phyloP scores from a whole-genome alignment of 495 filamentous ascomycete species.

The Cercophora sp. region DNA sequence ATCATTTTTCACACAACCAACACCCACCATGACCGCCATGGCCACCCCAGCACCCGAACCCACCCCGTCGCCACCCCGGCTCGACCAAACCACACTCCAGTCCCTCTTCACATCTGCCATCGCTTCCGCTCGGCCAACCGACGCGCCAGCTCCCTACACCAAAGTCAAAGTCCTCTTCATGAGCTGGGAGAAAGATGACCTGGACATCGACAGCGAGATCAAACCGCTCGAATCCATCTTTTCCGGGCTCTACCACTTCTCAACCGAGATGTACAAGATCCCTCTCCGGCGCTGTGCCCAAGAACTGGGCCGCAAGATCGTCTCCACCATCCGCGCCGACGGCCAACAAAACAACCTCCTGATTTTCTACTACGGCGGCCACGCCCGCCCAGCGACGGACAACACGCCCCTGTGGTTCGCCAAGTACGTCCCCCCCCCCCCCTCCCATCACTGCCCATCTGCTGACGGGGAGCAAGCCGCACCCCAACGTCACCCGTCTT shows the following conservation, averaged over 20 bases:
- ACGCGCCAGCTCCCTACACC: not conserved
- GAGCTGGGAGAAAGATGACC: constrained; percentile 31
- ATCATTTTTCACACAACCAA: not conserved
- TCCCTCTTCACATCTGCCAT: constrained; percentile 12
- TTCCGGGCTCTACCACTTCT: constrained; percentile 17
- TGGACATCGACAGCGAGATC: constrained; percentile 19
- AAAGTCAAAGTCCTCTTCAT: constrained; percentile 28
- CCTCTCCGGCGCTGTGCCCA: constrained; percentile 7
- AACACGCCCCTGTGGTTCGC: constrained; percentile 21
- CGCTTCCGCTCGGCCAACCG: constrained; percentile 13
- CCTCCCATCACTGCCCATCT: not conserved
- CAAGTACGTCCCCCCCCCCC: not conserved
- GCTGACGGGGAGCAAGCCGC: constrained; percentile 10
- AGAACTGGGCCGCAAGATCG: constrained; percentile 15
- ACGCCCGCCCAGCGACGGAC: constrained; percentile 13
- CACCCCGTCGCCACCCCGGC: constrained; percentile 7
- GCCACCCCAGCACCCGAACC: not conserved
- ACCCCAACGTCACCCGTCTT: constrained; percentile 10
- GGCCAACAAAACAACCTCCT: constrained; percentile 18
- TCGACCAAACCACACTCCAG: constrained; percentile 10
- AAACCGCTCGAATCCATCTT: constrained; percentile 15
- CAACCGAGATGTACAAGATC: constrained; percentile 21
- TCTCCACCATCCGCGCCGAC: not conserved
- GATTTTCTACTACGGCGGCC: constrained; percentile 28
- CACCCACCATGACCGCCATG: not conserved